Percentiles rank a stretch among this genome's conserved stretches.
phyloP scores from a whole-genome alignment of 2,329 filamentous ascomycete genomes.

The Endoconidiophora polonica region DNA sequence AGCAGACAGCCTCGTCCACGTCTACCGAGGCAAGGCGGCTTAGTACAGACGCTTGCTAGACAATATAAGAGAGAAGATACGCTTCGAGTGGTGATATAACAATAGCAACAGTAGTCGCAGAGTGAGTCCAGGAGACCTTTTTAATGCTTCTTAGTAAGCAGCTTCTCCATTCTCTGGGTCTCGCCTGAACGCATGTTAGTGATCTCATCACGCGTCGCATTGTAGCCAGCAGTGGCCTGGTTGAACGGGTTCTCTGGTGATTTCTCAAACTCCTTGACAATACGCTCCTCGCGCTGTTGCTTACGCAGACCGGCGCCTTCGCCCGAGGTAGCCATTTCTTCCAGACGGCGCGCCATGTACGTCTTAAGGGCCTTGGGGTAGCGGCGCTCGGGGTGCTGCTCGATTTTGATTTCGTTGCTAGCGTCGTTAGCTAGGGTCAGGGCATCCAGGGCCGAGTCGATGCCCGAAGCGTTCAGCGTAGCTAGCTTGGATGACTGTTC shows the following conservation, averaged over 20 bases:
- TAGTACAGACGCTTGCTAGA: too few relatives aligned
- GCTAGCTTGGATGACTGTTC: slow-evolving; percentile 29
- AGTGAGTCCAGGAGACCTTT: too few relatives aligned
- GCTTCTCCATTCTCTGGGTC: slow-evolving; percentile 56
- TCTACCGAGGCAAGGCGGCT: too few relatives aligned
- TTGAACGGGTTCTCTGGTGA: slow-evolving; percentile 92
- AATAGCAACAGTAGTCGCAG: too few relatives aligned
- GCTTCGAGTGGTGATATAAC: too few relatives aligned
- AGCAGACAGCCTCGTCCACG: too few relatives aligned
- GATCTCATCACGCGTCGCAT: slow-evolving; percentile 65
- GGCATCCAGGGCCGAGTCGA: slow-evolving; percentile 86
- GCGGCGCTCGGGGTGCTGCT: slow-evolving; percentile 73
- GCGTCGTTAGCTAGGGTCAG: slow-evolving; percentile 45
- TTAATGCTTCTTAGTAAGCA: slow-evolving; percentile 31
- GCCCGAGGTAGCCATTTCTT: slow-evolving; percentile 73
- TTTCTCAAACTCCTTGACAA: slow-evolving; percentile 87
- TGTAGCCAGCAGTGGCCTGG: slow-evolving; percentile 59
- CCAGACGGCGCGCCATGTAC: slow-evolving; percentile 65
- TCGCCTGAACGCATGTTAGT: slow-evolving; percentile 47
- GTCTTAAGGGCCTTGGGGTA: slow-evolving; percentile 73
- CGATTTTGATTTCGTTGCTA: slow-evolving; percentile 45
- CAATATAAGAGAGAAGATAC: too few relatives aligned
- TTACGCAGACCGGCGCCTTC: slow-evolving; percentile 54
- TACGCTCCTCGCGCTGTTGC: slow-evolving; percentile 70
- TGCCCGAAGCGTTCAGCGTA: slow-evolving; percentile 65